Evolutionary conservation across 2,329 filamentous ascomycete species (phyloP).

Genomic region (Bipolaris victoriae): DNA sequence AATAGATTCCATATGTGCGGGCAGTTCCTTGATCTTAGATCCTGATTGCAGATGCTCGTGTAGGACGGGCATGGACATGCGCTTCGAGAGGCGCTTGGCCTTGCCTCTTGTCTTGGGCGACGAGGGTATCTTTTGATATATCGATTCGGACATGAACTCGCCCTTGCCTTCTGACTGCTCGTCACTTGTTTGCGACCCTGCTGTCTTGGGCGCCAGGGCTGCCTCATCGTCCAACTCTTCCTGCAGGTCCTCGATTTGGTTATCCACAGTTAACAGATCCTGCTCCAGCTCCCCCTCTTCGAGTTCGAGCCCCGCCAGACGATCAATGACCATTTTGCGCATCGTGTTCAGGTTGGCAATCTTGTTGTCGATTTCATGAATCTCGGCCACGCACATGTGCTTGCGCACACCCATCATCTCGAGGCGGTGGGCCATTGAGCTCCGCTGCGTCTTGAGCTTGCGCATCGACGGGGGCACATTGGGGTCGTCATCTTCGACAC

Average conservation of each 20-base stretch:
- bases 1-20: slow-evolving; percentile 85
- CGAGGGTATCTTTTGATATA: slow-evolving; percentile 86
- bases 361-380: slow-evolving; percentile 95
- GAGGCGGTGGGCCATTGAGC: slow-evolving; percentile 79
- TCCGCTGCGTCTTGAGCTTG: slow-evolving; percentile 80
- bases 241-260: slow-evolving; percentile 67
- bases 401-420: slow-evolving; percentile 93
- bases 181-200: slow-evolving; percentile 51
- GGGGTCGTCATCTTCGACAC: slow-evolving; percentile 60
- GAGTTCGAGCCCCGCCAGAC: slow-evolving; percentile 83
- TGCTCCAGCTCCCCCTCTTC: slow-evolving; percentile 91
- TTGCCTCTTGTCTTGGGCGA: slow-evolving; percentile 57
- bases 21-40: slow-evolving; percentile 83
- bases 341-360: slow-evolving; percentile 91
- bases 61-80: slow-evolving; percentile 89
- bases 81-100: slow-evolving; percentile 62
- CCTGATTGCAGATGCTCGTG: slow-evolving; percentile 95
- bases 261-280: slow-evolving; percentile 70
- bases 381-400: slow-evolving; percentile 97
- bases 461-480: slow-evolving; percentile 71
- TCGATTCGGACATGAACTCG: slow-evolving; percentile 95
- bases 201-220: slow-evolving; percentile 52
- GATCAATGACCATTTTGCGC: slow-evolving; percentile 88
- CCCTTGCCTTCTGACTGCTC: slow-evolving; percentile 60
- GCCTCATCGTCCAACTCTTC: slow-evolving; percentile 63